Base-by-base conservation (phyloP, 2,329 filamentous ascomycete genomes). In the Phaeosphaeria sp. region DNA sequence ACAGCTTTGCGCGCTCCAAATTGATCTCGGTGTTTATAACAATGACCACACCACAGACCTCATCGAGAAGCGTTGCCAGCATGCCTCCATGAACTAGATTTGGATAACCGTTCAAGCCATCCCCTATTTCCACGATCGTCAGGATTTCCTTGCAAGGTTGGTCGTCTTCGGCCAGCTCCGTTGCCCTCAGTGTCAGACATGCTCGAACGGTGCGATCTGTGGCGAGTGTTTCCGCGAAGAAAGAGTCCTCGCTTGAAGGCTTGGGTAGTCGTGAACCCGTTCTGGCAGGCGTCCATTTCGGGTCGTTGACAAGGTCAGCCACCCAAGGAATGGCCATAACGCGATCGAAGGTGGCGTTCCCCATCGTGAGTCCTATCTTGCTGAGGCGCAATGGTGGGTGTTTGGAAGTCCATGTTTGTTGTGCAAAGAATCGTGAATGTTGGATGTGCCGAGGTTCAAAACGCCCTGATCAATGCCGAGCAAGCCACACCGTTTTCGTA, bases 51-150 rank as follows among this genome's bases (percentile, higher is more conserved):
- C 86, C 85, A 69, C 84, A 82, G 6, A 78, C 74, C 67, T 89
- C 87, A 66, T 89, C 87, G 21, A 89, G 69, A n/a, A 89, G 68
- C 0, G 83, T 81, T 8, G 81, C 81, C 6, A 85, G 80, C 27
- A 89, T 80, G 1, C 87, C 87, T 20, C 87, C 86, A 68, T 89
- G 87, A 9, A 80, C 75, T 6, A 85, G 77, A 2, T 78, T 72
- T 1, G 82, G 74, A 63, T 83, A 83, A 2, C 87, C 87, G 60
- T 86, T 84, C 54, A 89, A 63, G 18, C 81, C 82, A 11, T 77
- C 65, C 1, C 84, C 86, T 1, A 89, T 25, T n/a, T 77, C 73
- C 49, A 80, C 64, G 7, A 83, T 67, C 1, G 73, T 75, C 30
- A 61, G 66, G n/a, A 80, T 67, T 63, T 80, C 75, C 22, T 61